Conservation (phyloP, 306 rosid genomes). For the Arachis hypogaea region DNA sequence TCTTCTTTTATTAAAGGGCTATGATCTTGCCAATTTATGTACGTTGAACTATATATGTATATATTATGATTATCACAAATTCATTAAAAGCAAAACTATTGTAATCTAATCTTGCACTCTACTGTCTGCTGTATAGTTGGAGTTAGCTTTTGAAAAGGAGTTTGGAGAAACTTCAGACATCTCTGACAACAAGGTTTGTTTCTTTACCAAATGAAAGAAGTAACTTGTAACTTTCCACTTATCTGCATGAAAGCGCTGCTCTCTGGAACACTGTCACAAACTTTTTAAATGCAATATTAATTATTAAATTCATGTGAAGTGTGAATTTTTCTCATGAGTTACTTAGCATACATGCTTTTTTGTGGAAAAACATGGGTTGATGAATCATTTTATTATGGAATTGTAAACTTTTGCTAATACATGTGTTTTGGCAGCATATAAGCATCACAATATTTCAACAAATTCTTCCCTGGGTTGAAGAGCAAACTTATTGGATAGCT, state of each 20-base stretch:
- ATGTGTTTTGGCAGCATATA: constrained; percentile 66
- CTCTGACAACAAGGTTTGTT: constrained; percentile 69
- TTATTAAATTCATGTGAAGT: constrained; percentile 2
- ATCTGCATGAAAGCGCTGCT: constrained; percentile 23
- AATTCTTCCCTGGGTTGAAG: constrained; percentile 88
- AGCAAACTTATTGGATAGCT: constrained; percentile 97
- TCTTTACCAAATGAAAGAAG: constrained; percentile 26
- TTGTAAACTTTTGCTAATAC: constrained; percentile 17
- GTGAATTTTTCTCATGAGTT: constrained; percentile 15
- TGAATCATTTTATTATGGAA: constrained; percentile 17
- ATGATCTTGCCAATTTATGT: too few species aligned
- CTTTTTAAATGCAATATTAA: constrained; percentile 32
- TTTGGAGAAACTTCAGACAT: constrained; percentile 54
- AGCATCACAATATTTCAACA: constrained; percentile 77
- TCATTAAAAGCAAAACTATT: constrained; percentile 31
- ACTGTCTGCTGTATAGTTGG: constrained; percentile 64
- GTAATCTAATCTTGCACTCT: constrained; percentile 26
- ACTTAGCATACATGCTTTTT: constrained; percentile 13
- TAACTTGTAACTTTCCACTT: constrained; percentile 22
- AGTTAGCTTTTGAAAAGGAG: constrained; percentile 78
- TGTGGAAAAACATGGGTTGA: constrained; percentile 19
- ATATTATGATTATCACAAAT: constrained; percentile 22
- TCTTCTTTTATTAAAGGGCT: too few species aligned
- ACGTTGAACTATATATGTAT: not conserved
- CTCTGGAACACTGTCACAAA: constrained; percentile 2